phyloP scores from a whole-genome alignment of 2,329 filamentous ascomycete genomes.

The Fusarium tupiense region DNA sequence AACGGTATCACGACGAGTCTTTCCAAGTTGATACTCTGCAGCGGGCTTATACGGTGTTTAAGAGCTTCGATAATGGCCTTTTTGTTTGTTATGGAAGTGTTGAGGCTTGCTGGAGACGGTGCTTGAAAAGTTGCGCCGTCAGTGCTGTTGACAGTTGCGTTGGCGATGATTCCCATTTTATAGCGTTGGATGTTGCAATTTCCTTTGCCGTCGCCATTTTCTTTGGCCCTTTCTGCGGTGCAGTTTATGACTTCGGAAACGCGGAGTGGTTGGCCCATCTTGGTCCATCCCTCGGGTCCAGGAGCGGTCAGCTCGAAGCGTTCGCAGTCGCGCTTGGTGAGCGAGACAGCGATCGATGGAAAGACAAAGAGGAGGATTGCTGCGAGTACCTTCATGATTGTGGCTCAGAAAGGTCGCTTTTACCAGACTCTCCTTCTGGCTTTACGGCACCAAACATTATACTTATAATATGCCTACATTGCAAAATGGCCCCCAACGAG shows the following conservation, averaged over 20 bases:
- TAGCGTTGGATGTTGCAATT: background rate
- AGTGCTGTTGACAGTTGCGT: background rate
- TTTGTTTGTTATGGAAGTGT: background rate
- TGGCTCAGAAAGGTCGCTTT: too few species aligned
- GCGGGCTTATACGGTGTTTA: rapidly evolving
- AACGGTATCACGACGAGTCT: background rate
- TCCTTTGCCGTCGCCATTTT: background rate
- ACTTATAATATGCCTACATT: background rate
- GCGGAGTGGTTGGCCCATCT: background rate
- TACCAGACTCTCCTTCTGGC: rapidly evolving
- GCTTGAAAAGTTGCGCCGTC: background rate
- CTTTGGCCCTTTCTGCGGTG: background rate
- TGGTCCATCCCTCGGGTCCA: background rate
- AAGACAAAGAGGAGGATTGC: background rate
- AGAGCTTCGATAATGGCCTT: background rate
- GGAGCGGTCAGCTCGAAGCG: background rate
- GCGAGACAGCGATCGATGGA: rapidly evolving
- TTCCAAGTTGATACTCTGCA: background rate
- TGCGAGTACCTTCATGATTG: rapidly evolving
- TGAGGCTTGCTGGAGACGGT: background rate
- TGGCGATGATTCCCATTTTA: background rate
- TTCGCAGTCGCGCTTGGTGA: background rate
- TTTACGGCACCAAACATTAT: rapidly evolving
- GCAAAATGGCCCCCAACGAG: background rate
- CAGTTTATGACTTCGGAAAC: background rate